Conservation (phyloP, 2,329 filamentous ascomycete genomes). For the Penicillium crustosum region DNA sequence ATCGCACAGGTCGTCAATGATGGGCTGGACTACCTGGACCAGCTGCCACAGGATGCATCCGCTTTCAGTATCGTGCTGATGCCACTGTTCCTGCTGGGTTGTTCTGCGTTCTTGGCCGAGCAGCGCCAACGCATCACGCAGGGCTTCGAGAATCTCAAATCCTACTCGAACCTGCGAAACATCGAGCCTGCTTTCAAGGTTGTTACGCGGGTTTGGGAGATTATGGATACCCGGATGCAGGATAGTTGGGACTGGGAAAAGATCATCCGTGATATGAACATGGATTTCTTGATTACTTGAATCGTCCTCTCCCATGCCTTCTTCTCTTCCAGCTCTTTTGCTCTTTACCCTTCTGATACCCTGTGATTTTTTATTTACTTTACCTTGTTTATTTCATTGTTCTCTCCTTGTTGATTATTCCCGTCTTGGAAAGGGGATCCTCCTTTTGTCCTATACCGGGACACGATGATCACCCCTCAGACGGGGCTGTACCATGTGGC, state of each 20-base stretch:
- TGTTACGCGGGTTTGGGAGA: slow-evolving; percentile 58
- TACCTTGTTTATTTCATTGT: slow-evolving; percentile 4
- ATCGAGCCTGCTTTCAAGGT: slow-evolving; percentile 57
- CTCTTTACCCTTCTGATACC: slow-evolving; percentile 20
- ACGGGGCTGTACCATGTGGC: slow-evolving; percentile 22
- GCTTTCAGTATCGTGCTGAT: slow-evolving; percentile 61
- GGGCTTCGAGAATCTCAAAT: slow-evolving; percentile 56
- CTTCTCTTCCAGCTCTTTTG: not conserved
- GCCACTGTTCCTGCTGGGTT: slow-evolving; percentile 62
- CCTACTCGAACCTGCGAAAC: slow-evolving; percentile 59
- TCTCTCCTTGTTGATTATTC: slow-evolving; percentile 1
- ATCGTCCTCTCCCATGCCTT: not conserved
- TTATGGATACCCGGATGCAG: slow-evolving; percentile 58
- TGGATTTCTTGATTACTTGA: slow-evolving; percentile 63
- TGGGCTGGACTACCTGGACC: slow-evolving; percentile 56
- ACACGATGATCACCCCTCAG: slow-evolving; percentile 16
- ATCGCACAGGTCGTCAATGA: slow-evolving; percentile 60
- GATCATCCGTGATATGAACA: slow-evolving; percentile 58
- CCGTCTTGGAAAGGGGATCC: slow-evolving; percentile 3
- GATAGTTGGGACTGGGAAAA: slow-evolving; percentile 65
- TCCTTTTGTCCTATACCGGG: slow-evolving; percentile 2
- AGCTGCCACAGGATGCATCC: slow-evolving; percentile 55
- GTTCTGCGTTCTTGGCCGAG: slow-evolving; percentile 56
- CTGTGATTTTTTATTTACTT: slow-evolving; percentile 9
- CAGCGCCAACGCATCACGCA: slow-evolving; percentile 57